A percentile compares a stretch with the other conserved stretches of the same genome.
phyloP scores from a whole-genome alignment of 2,329 filamentous ascomycete genomes.

The Xylariaceae sp. region DNA sequence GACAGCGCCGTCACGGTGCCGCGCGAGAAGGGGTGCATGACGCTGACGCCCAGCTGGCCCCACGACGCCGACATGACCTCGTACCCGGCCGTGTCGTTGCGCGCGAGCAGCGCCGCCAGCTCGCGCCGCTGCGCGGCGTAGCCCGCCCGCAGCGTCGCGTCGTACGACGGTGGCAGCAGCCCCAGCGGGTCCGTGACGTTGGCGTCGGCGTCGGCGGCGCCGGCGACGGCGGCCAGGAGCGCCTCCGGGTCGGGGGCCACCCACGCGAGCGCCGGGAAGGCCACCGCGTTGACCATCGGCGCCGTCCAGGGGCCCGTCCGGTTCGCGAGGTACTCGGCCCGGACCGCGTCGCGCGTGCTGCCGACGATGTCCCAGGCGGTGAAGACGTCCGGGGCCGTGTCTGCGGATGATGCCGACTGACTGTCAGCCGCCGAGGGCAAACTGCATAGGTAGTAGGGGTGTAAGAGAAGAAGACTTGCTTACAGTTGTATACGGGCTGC shows the following conservation, averaged over 20 bases:
- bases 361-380: conserved; percentile 19
- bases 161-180: conserved; percentile 17
- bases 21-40: conserved; percentile 35
- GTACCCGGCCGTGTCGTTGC: conserved; percentile 16
- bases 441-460: background rate
- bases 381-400: conserved; percentile 17
- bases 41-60: conserved; percentile 23
- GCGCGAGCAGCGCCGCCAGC: conserved; percentile 15
- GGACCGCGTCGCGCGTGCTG: conserved; percentile 11
- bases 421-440: too few species aligned
- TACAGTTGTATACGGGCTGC: conserved; percentile 19
- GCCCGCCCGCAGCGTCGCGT: conserved; percentile 16
- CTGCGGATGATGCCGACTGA: conserved; percentile 10
- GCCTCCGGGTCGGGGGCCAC: conserved; percentile 9
- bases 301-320: conserved; percentile 21
- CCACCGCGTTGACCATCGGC: conserved; percentile 22
- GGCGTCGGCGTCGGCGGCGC: too few species aligned
- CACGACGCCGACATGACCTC: conserved; percentile 25
- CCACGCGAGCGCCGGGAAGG: conserved; percentile 18
- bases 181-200: conserved; percentile 5
- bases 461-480: conserved; percentile 1
- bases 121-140: conserved; percentile 16
- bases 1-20: conserved; percentile 33
- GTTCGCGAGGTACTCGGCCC: conserved; percentile 17
- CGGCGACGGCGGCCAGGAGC: conserved; percentile 8